Evolutionary conservation across 805 yeast genomes (phyloP), one percentile per base, ranked within the genome.

Genomic region (Tetrapisispora phaffii): DNA sequence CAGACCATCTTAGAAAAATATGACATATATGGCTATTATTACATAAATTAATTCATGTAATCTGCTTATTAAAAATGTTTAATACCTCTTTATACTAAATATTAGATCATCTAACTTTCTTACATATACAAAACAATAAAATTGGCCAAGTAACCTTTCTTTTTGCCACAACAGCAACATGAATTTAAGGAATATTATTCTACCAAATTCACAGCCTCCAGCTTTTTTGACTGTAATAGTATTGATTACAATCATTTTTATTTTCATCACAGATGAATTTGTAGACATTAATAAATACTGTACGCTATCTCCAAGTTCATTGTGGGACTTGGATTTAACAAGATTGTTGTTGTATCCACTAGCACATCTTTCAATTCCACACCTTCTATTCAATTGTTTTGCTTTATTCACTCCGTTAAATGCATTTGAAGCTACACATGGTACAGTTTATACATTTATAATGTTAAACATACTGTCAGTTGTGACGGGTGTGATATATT

Each of bases 371-470:
- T 72, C 75, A 20, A 50, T 76, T 20, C 48, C 79, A 42, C 95
- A 86, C 59, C 66, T 87, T 59, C 39, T 74, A 4, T 63, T 82
- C 54, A 86, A 85, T 54, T 46, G 76, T 8, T 48, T 77, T 33
- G 73, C 82, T 1, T 58, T 87, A 38, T 68, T 74, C 47, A 74
- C 82, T 0, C 78, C 84, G 19, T 60, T 86, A 54, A 68, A 80
- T 12, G 69, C 71, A 42, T 87, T 80, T 62, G 96, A 87, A 68
- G 67, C 72, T 45, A 59, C 65, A 20, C 82, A 85, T 56, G 97
- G 96, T 6, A 86, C 97, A 0, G 82, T 87, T 2, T 77, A 85
- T 62, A 83, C 95, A 4, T 96, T 94, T 4, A 70, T 88, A 39
- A 80, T 87, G 15, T 67, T 88, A 46, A 87, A 86, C 59, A 57